Evolutionary conservation across 176 grass and related monocot species (phyloP).

Genomic region (Phyllostachys edulis): DNA sequence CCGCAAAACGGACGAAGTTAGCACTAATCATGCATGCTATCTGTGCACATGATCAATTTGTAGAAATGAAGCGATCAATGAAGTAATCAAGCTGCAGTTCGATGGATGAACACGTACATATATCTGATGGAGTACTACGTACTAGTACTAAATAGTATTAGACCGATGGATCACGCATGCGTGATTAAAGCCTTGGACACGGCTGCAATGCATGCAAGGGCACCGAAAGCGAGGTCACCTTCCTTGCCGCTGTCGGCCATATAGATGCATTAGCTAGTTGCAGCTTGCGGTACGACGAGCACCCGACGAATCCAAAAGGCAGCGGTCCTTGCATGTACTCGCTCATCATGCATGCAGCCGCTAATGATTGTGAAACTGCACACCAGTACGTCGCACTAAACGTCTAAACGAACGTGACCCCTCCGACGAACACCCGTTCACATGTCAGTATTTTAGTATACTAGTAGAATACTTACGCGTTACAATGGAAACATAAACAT

Average conservation of each 20-base stretch:
- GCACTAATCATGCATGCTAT: neutral
- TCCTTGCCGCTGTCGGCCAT: slow-evolving; percentile 12
- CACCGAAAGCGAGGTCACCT: slow-evolving; percentile 36
- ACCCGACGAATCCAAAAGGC: slow-evolving; percentile 7
- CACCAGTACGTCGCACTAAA: slow-evolving; percentile 16
- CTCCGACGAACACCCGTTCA: slow-evolving; percentile 22
- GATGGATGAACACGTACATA: too few relatives aligned
- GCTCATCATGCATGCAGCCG: slow-evolving; percentile 30
- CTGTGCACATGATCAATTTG: neutral
- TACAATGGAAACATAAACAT: too few relatives aligned
- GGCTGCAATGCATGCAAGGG: slow-evolving; percentile 36
- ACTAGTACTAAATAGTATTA: neutral
- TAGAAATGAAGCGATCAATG: neutral
- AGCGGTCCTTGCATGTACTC: slow-evolving; percentile 22
- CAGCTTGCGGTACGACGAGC: slow-evolving; percentile 1
- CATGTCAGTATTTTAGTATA: neutral
- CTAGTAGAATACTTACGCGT: too few relatives aligned
- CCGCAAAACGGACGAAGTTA: neutral
- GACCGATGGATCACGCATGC: neutral
- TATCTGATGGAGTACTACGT: neutral
- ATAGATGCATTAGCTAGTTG: neutral
- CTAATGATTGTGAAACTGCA: slow-evolving; percentile 47
- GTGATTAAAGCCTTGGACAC: slow-evolving; percentile 1
- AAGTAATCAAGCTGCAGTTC: neutral
- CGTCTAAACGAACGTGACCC: slow-evolving; percentile 28